phyloP scores from a whole-genome alignment of 257 asterid genomes.

The Fraxinus anomala region DNA sequence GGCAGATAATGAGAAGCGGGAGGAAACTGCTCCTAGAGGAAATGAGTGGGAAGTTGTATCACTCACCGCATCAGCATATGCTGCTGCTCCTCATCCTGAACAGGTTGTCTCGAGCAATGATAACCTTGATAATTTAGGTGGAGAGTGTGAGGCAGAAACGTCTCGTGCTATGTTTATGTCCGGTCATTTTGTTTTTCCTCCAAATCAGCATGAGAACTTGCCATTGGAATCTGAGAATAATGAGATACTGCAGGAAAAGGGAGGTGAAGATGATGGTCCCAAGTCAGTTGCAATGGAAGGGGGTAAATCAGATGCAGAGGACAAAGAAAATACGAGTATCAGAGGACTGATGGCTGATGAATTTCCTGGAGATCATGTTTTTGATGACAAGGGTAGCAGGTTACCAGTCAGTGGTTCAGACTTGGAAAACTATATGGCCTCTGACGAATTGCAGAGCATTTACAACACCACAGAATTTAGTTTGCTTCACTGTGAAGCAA shows the following conservation, averaged over 20 bases:
- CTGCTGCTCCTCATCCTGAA: slow-evolving; percentile 64
- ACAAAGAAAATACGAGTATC: slow-evolving; percentile 32
- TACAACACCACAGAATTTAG: slow-evolving; percentile 40
- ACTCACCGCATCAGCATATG: slow-evolving; percentile 78
- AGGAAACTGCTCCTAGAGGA: slow-evolving; percentile 60
- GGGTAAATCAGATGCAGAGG: slow-evolving; percentile 31
- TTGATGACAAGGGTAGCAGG: slow-evolving; percentile 40
- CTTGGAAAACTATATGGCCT: slow-evolving; percentile 26
- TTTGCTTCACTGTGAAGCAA: slow-evolving; percentile 42
- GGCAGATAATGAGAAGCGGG: slow-evolving; percentile 56
- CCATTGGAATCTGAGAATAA: slow-evolving; percentile 46
- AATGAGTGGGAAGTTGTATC: slow-evolving; percentile 93
- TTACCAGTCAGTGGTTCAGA: slow-evolving; percentile 32
- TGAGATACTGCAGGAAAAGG: slow-evolving; percentile 39
- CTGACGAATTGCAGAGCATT: slow-evolving; percentile 39
- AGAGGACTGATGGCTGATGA: slow-evolving; percentile 34
- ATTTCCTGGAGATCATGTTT: slow-evolving; percentile 38
- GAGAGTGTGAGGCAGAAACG: slow-evolving; percentile 47
- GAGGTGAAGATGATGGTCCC: slow-evolving; percentile 31
- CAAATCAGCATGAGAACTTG: slow-evolving; percentile 66
- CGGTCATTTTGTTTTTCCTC: slow-evolving; percentile 79
- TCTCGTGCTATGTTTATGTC: slow-evolving; percentile 71
- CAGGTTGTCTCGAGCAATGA: slow-evolving; percentile 39
- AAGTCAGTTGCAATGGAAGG: slow-evolving; percentile 33
- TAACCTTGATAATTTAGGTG: slow-evolving; percentile 29